Percentiles rank a stretch among this genome's conserved stretches.
These are phyloP conservation scores for Carex scoparia DNA, from an alignment of 176 grass and related monocot species.

Conservation along the genomic window DNA sequence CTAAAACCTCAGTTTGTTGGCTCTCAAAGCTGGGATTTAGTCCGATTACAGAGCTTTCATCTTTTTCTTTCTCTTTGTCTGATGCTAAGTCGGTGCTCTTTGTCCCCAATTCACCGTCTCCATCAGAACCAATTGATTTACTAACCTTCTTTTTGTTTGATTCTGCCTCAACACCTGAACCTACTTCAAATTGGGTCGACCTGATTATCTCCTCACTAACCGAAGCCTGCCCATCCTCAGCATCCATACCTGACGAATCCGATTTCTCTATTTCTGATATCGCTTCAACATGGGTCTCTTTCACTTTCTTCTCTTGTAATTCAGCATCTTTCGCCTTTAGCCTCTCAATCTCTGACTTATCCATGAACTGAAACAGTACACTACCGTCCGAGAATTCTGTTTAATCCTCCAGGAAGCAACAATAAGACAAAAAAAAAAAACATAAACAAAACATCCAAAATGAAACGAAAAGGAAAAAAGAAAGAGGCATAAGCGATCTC, in stretches of 20 bases:
- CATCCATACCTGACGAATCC: not conserved
- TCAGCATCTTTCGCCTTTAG: not conserved
- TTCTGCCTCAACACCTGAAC: not conserved
- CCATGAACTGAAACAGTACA: conserved; percentile 58
- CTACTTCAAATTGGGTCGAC: not conserved
- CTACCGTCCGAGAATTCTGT: conserved; percentile 70
- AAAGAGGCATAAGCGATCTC: not conserved
- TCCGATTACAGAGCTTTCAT: not conserved
- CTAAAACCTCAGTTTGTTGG: not conserved
- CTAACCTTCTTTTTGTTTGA: conserved; percentile 12
- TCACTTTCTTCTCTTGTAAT: conserved; percentile 10
- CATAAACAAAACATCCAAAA: not conserved
- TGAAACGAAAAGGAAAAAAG: not conserved
- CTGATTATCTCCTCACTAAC: not conserved
- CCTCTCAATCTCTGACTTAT: conserved; percentile 26
- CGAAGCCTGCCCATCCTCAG: not conserved
- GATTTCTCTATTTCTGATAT: not conserved
- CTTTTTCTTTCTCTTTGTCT: not conserved
- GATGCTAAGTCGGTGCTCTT: not conserved
- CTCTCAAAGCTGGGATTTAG: not conserved
- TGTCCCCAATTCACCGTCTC: conserved; percentile 1
- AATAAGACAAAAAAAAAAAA: not conserved
- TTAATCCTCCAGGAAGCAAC: conserved; percentile 18
- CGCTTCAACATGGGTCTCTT: not conserved
- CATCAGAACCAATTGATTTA: not conserved